These are phyloP conservation scores for Lotmaria passim DNA, from an alignment of 208 protist species.

Conservation along the genomic window DNA sequence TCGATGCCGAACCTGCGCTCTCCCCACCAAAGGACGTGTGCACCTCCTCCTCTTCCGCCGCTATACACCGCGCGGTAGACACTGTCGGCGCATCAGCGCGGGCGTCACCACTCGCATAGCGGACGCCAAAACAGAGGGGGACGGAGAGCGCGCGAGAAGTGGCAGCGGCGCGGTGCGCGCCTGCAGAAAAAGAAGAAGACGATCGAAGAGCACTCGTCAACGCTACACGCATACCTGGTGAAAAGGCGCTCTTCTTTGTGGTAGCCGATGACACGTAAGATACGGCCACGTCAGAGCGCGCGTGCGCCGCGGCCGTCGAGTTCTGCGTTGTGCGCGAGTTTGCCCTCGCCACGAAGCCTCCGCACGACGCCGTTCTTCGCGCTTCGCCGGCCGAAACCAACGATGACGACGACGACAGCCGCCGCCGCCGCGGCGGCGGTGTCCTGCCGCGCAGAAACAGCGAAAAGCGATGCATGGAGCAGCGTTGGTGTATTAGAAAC, in stretches of 20 bases:
- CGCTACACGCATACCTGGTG: too few relatives aligned
- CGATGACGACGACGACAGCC: too few relatives aligned
- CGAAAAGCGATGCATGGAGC: not conserved
- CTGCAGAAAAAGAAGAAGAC: not conserved
- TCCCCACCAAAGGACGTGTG: slow-evolving; percentile 9
- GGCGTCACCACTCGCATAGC: not conserved
- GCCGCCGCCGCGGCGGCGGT: slow-evolving; percentile 10
- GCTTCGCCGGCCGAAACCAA: not conserved
- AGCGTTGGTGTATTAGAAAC: not conserved
- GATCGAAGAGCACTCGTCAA: not conserved
- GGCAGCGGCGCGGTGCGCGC: too few relatives aligned
- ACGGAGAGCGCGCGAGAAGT: not conserved
- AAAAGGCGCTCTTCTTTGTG: too few relatives aligned
- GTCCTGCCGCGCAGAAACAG: slow-evolving; percentile 17
- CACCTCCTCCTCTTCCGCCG: not conserved
- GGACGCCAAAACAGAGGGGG: not conserved
- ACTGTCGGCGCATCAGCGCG: not conserved
- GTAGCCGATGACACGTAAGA: too few relatives aligned
- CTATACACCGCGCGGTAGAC: not conserved
- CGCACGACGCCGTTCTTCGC: not conserved
- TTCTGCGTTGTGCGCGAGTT: too few relatives aligned
- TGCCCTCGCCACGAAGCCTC: too few relatives aligned
- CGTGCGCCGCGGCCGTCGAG: too few relatives aligned
- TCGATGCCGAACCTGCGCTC: not conserved
- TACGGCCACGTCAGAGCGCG: too few relatives aligned